Evolutionary conservation across 2,329 filamentous ascomycete genomes (phyloP), one percentile per base, ranked within the genome.

Genomic region (Thelonectria olida): DNA sequence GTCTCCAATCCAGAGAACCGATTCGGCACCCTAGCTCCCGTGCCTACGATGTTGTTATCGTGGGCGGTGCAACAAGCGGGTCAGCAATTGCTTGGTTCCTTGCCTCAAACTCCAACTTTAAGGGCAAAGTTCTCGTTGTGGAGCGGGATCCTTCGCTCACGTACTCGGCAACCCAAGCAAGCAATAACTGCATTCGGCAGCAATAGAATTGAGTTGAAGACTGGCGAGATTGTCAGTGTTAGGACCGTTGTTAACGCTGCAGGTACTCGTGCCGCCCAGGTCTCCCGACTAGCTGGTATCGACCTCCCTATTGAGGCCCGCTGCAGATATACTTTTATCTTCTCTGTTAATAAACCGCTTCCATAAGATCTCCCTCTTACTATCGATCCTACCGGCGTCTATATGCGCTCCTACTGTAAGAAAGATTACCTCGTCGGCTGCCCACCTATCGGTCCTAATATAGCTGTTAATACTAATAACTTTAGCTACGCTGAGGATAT

Each of bases 171-270:
- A 64, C 62, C 7, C 42, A 59, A 15, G 62, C 62, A 5, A 62
- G 58, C 44, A 64, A 64, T 2, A 62, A 59, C 12, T 64, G 62
- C n/a, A 62, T 64, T 53, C 49, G 58, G 5, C 62, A 62, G 38
- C 62, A 64, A 19, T 64, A 19, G 58, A 62, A 13, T 58, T 62
- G 5, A 42, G 12, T 25, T 58, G 25, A 49, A 58, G n/a, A 64
- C 59, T 2, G 62, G 58, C 15, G 49, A 64, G 25, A 38, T 23
- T 4, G 34, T 64, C 12, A 36, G 4, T 1, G 49, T 54, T 3
- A 20, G 25, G 1, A 44, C 34, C 0, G 38, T 62, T 4, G 31
- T 62, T 44, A 41, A 59, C 9, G 59, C 58, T 6, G 44, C 58
- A n/a, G 58, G 58, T 2, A 64, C 58, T 20, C 50, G 50, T 12